Evolutionary conservation across 129 eudicot genomes (phyloP), one percentile per base, ranked within the genome.

Genomic region (Scalesia atractyloides): DNA sequence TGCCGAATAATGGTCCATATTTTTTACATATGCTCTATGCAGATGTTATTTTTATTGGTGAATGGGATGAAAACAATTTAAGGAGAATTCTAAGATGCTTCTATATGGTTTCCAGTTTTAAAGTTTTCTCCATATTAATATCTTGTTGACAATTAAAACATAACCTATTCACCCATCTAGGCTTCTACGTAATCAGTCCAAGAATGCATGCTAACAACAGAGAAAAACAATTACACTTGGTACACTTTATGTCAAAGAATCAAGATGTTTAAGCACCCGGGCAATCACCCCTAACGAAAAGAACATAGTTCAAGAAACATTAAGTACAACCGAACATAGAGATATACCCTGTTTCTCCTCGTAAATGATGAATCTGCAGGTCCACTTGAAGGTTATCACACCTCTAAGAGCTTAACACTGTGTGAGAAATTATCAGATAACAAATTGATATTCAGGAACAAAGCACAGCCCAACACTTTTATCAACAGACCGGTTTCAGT

Each of bases 271-370:
- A 47, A 47, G 69, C 56, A 73, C 18, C 50, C 50, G 18, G 30
- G 19, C 16, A 10, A 36, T 34, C 9, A 16, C 56, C 60, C 30
- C 17, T 30, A 16, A 33, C 50, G 14, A 41, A 54, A 70, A 19
- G 13, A 37, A 53, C 34, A 54, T 36, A 70, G 64, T 7, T 70
- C 2, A 54, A 70, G 14, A 56, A 53, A 53, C 11, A 33, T 30
- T 30, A 41, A 41, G 11, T 41, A 26, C 70, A 60, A 47, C 13
- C 26, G 44, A 72, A 44, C 64, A n/a, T 68, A 72, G 47, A 59
- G 9, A 72, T 59, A 48, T 47, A 68, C 73, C 49, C 15, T 68
- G 71, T 66, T 19, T 20, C 36, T 44, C 70, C 54, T 44, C 56
- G 2, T 41, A 41, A 41, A 41, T 41, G 12, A 46, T 66, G 54